phyloP scores from a whole-genome alignment of 768 basidiomycete species.

The Rhizopogon roseolus region DNA sequence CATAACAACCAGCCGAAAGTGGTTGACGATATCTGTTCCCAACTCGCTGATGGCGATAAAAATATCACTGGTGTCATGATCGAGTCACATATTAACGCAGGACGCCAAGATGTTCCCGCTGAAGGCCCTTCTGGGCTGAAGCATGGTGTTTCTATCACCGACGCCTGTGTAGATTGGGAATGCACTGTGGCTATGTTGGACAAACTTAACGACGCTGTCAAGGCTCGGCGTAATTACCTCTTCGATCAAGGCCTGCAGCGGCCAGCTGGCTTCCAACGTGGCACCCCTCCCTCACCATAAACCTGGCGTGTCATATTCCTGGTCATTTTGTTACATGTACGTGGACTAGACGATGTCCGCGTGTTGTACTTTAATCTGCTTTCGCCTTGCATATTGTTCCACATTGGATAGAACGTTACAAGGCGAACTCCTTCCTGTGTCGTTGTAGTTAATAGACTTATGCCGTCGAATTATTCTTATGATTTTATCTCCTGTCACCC shows the following conservation, averaged over 20 bases:
- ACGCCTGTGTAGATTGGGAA: slow-evolving; percentile 88
- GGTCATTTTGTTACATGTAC: not conserved
- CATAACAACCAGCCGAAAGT: slow-evolving; percentile 90
- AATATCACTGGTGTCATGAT: slow-evolving; percentile 95
- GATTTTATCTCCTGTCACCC: not conserved
- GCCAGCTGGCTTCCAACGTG: slow-evolving; percentile 24
- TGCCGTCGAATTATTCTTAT: not conserved
- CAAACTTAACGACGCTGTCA: slow-evolving; percentile 50
- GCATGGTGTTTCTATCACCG: slow-evolving; percentile 84
- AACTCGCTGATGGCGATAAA: slow-evolving; percentile 63
- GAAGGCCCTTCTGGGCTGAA: slow-evolving; percentile 66
- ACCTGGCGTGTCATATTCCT: not conserved
- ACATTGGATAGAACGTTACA: not conserved
- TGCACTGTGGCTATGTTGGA: slow-evolving; percentile 73
- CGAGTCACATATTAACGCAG: slow-evolving; percentile 90
- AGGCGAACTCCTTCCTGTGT: not conserved
- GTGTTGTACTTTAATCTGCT: slow-evolving; percentile 1
- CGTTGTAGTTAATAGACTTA: not conserved
- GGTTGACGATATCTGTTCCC: slow-evolving; percentile 62
- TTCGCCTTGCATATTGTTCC: not conserved
- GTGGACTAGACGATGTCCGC: not conserved
- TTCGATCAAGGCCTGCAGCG: slow-evolving; percentile 19
- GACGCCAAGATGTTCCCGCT: slow-evolving; percentile 83
- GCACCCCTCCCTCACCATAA: slow-evolving; percentile 10
- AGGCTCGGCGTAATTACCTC: slow-evolving; percentile 19